Conservation (phyloP, 1,284 basidiomycete genomes). For the Ustilago shanxiensis region DNA sequence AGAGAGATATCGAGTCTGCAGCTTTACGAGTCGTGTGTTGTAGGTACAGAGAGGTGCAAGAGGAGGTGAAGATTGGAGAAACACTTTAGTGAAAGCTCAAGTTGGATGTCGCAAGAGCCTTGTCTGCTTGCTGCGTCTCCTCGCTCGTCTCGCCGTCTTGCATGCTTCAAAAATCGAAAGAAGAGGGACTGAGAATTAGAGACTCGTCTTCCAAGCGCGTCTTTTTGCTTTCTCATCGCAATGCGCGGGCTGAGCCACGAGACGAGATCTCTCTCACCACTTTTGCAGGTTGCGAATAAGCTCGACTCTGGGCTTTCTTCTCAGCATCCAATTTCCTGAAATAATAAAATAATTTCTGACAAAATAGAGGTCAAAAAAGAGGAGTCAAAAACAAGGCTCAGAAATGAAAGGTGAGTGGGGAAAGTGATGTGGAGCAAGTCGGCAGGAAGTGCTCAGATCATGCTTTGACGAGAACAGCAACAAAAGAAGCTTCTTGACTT, state of each 20-base stretch:
- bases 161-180: no score
- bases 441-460: slow-evolving; percentile 12
- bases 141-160: not conserved
- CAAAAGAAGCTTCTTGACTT: not conserved
- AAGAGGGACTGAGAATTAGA: no score
- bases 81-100: not conserved
- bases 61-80: not conserved
- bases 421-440: slow-evolving; percentile 15
- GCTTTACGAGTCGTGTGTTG: not conserved
- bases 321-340: not conserved
- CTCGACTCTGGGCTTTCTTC: not conserved
- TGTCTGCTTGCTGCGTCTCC: not conserved
- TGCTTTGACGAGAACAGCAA: no score
- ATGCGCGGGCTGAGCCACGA: not conserved
- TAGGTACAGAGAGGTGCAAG: not conserved
- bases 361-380: not conserved
- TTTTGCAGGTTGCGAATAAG: not conserved
- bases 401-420: not conserved
- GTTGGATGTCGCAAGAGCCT: slow-evolving; percentile 19
- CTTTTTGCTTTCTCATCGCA: slow-evolving; percentile 3
- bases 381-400: not conserved
- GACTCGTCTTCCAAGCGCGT: slow-evolving; percentile 1
- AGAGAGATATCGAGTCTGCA: not conserved
- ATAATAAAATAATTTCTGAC: not conserved
- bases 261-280: slow-evolving; percentile 2